Evolutionary conservation across 2,329 filamentous ascomycete genomes (phyloP), one percentile per base, ranked within the genome.

Genomic region (Ophiostoma himal-ulmi): DNA sequence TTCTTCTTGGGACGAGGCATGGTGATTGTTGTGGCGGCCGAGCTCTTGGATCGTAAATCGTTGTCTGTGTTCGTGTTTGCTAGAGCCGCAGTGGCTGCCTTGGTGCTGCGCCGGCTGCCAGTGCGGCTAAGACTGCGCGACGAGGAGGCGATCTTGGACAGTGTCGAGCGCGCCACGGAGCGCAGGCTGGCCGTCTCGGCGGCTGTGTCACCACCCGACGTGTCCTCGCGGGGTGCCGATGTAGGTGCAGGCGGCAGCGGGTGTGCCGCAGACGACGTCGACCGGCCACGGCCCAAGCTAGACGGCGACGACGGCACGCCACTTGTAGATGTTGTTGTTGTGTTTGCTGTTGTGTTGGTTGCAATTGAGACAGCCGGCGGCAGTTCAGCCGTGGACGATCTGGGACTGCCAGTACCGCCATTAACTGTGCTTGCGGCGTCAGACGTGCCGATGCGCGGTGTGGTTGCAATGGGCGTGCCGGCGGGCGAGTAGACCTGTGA

Each of bases 401-500:
- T 85, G 68, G 76, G 76, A 20, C 13, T 65, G 60, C 60, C 30
- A 65, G n/a, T 65, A 30, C 62, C 48, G 1, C 68, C 37, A 8
- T 22, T 20, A 22, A 26, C 52, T n/a, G n/a, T 22, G 22, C n/a
- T 13, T 26, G n/a, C 52, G 10, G 52, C 2, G 2, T 52, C 26
- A 36, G 37, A 41, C 68, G 70, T 57, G 7, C 69, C 79, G 10
- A 74, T 76, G 30, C 83, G 78, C 10, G 81, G 79, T 0, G 84
- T 85, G 1, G 84, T 86, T 1, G 84, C 81, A 1, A 81, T 78
- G 7, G 83, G 83, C 74, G 86, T 83, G 72, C 86, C 84, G 68
- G 87, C 81, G 76, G 83, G 84, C 78, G 90, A 92, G 76, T 92
- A 94, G 44, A 90, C 87, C 7, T 88, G 89, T 52, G 91, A 91